Evolutionary conservation across 2,329 filamentous ascomycete species (phyloP), one percentile per base, ranked within the genome.

Genomic region (Pseudocercospora crystallina): DNA sequence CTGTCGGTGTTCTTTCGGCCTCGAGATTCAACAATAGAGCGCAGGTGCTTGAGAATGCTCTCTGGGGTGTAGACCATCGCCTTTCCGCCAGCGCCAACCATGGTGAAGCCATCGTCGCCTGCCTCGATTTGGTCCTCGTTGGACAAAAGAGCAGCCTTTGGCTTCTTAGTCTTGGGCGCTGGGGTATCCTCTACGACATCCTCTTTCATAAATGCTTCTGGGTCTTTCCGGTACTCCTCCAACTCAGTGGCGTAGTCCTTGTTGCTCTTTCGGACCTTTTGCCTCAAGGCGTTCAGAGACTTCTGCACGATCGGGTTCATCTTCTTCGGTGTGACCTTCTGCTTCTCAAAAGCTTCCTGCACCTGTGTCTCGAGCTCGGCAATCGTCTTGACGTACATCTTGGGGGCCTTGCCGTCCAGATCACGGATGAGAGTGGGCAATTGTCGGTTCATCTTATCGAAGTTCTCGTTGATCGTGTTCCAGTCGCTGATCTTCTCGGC

Each of bases 1-100:
- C 90, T 86, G 72, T 99, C 94, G 59, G 94, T 96, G 79, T 97
- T 97, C 83, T 99, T 99, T 80, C 96, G 95, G 71, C 94, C 94
- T 78, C 94, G 84, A 52, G 92, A 91, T 77, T 99, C 94, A 69
- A 97, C 80, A 67, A 99, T 97, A 45, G 85, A 83, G 51, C 92
- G 85, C 45, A 99, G 81, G 73, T 97, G 90, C 80, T 99, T 99
- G 72, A 97, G 87, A 68, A 99, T 99, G 72, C 91, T 94, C 78
- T 99, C 94, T 15, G 92, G 88, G 10, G 95, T 99, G 73, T 95
- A 97, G 65, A 89, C 85, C 51, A 97, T 80, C 45, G 89, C 84
- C 72, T 90, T 90, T 60, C 94, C 94, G 62, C 91, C 89, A 71
- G 89, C 89, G 55, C 89, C 90, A 58, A 99, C 90, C 14, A 86